Percentiles rank a stretch among this genome's conserved stretches.
These are phyloP conservation scores for Mycocentrospora acerina DNA, from an alignment of 2,329 filamentous ascomycete genomes.

Conservation along the genomic window DNA sequence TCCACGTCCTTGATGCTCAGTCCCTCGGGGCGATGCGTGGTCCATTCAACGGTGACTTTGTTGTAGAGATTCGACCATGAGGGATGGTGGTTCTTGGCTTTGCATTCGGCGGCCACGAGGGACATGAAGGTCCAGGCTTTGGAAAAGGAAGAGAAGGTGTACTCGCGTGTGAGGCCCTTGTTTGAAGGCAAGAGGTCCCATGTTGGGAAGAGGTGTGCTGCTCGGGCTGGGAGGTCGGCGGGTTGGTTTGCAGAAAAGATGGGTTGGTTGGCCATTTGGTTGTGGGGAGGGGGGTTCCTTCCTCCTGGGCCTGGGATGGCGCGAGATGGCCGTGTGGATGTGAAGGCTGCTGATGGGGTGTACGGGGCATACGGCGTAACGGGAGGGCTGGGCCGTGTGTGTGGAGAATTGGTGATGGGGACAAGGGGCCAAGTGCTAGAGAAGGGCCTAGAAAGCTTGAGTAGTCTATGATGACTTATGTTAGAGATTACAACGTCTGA, in stretches of 20 bases:
- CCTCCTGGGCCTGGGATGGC: conserved; percentile 2
- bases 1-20: conserved; percentile 38
- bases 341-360: conserved; percentile 5
- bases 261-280: conserved; percentile 10
- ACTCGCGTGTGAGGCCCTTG: conserved; percentile 30
- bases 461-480: too few species aligned
- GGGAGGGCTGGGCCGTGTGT: too few species aligned
- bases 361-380: conserved; percentile 1
- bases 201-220: conserved; percentile 18
- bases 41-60: conserved; percentile 37
- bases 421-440: too few species aligned
- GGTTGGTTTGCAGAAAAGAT: conserved; percentile 34
- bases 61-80: conserved; percentile 40
- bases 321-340: not conserved
- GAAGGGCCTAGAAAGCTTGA: too few species aligned
- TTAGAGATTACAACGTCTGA: too few species aligned
- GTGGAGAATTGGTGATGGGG: too few species aligned
- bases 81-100: conserved; percentile 35
- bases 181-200: conserved; percentile 28
- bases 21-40: conserved; percentile 38
- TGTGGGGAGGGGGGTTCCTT: not conserved
- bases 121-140: conserved; percentile 39
- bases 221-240: conserved; percentile 26
- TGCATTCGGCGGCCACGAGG: conserved; percentile 36
- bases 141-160: conserved; percentile 32